phyloP scores from a whole-genome alignment of 2,329 filamentous ascomycete genomes.

The Fusarium illudens region DNA sequence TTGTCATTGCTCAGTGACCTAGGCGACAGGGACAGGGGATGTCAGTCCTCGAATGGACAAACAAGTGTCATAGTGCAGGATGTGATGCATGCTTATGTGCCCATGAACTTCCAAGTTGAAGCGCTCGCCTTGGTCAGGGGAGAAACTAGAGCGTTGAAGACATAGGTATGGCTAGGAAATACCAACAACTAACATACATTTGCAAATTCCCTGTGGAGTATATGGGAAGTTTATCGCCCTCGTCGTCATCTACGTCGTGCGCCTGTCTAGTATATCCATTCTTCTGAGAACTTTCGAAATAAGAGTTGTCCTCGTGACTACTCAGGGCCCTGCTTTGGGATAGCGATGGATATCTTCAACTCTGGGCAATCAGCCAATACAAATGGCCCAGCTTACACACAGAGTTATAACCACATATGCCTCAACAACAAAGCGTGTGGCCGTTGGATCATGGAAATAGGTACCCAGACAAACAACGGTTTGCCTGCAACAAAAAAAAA shows the following conservation, averaged over 20 bases:
- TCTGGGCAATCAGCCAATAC: background rate
- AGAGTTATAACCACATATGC: background rate
- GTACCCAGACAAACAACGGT: no score
- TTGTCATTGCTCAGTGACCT: background rate
- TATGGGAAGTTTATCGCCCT: no score
- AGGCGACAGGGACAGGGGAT: background rate
- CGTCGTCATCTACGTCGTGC: no score
- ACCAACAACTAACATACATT: no score
- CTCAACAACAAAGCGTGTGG: background rate
- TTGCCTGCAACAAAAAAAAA: no score
- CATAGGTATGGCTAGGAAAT: no score
- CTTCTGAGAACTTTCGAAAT: background rate
- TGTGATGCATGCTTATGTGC: background rate
- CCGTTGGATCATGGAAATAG: no score
- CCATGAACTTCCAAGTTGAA: background rate
- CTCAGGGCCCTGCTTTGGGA: background rate
- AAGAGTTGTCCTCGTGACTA: background rate
- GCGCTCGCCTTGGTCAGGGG: no score
- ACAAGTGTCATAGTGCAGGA: background rate
- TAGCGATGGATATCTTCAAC: background rate
- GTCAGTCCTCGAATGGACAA: background rate
- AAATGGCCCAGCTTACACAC: background rate
- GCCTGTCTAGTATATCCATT: no score
- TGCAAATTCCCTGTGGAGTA: no score
- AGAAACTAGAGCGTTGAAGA: no score